Evolutionary conservation across 192 early-diverging fungal genomes (phyloP), one percentile per base, ranked within the genome.

Genomic region (Tieghemiomyces parasiticus): DNA sequence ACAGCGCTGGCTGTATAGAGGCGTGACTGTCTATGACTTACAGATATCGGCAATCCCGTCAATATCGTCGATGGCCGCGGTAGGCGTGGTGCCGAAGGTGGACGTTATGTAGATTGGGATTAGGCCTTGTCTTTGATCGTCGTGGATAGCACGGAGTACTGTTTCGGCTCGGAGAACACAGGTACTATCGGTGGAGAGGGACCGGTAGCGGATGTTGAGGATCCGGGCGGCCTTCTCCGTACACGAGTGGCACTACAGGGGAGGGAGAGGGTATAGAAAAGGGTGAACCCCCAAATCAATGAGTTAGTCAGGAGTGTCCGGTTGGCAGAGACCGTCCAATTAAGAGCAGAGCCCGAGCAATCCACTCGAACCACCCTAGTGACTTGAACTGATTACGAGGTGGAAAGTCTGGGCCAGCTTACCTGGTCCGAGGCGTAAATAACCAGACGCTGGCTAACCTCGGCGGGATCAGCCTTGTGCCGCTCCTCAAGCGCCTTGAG

Each of bases 41-140:
- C 68, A 66, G 26, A 72, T 77, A 0, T 71, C 61, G 4, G 67
- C 78, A 31, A 85, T 76, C 19, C 74, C 83, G 2, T 44, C 50
- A 28, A 85, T 45, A 45, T 79, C 71, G 58, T 85, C 83, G 14
- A 76, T 67, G 13, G 80, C 73, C 8, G 72, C 67, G 0, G 71
- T 72, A 52, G 74, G 74, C n/a, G 83, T 85, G 1, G 81, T 81
- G 28, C 83, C 83, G 63, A 84, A 76, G 1, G 81, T 82, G 35
- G 70, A 81, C 22, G 69, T 73, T 8, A 82, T 65, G 65, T 74
- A 83, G 67, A 80, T 81, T 1, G 83, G 83, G 48, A 83, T 65
- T 20, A 82, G 67, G 10, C 80, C 81, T 22, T 63, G 63, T 1
- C 50, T 46, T 25, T 65, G 63, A 60, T 85, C 82, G 22, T 65